Conservation (phyloP, 495 filamentous ascomycete genomes). For the Penicillium malachiteum region DNA sequence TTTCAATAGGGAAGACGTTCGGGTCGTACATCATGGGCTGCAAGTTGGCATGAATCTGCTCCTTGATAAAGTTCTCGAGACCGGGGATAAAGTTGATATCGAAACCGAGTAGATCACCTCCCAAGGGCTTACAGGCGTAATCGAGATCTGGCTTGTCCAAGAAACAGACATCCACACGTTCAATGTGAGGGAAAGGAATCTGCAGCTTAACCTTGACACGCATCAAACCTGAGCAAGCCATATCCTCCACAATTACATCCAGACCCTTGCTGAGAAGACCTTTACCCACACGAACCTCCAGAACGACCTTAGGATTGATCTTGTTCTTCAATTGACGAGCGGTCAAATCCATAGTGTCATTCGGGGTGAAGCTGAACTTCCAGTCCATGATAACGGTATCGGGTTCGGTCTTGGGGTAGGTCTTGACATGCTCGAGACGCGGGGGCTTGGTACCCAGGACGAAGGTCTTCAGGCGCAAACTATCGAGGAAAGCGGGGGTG, state of each 20-base stretch:
- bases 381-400: conserved; percentile 98
- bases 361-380: conserved; percentile 99
- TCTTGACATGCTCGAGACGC: conserved; percentile 94
- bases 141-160: conserved; percentile 75
- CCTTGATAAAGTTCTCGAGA: conserved; percentile 87
- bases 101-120: conserved; percentile 91
- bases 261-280: conserved; percentile 93
- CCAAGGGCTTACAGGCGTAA: conserved; percentile 96
- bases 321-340: conserved; percentile 86
- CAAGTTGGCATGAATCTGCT: conserved; percentile 90
- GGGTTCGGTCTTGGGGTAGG: conserved; percentile 92
- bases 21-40: conserved; percentile 96
- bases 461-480: conserved; percentile 86
- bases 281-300: conserved; percentile 91
- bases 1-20: conserved; percentile 96
- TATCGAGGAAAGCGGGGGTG: conserved; percentile 91
- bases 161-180: conserved; percentile 90
- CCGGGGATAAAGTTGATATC: conserved; percentile 99
- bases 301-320: conserved; percentile 92
- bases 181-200: conserved; percentile 91
- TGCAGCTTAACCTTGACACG: conserved; percentile 96
- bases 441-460: conserved; percentile 92
- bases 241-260: conserved; percentile 96
- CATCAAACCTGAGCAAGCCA: conserved; percentile 93
- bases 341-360: conserved; percentile 89